Conservation (phyloP, 768 basidiomycete species). For the Pisolithus sp. region DNA sequence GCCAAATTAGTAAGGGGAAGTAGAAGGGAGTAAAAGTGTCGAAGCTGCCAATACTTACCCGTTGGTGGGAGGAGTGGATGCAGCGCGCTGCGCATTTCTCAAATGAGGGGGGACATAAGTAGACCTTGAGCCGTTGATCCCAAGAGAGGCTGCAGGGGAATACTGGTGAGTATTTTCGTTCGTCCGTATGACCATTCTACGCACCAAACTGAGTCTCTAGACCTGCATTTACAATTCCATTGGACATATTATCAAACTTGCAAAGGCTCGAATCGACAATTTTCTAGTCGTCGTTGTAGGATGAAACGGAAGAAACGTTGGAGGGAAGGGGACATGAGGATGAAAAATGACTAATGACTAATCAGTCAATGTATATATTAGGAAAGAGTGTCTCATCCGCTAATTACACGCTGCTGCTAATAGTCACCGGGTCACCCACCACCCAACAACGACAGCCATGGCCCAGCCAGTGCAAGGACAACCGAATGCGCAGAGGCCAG, state of each 20-base stretch:
- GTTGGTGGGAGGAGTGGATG: conserved; percentile 46
- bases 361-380: no score
- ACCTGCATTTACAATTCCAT: conserved; percentile 82
- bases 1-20: conserved; percentile 12
- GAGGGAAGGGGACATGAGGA: no score
- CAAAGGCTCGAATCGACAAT: no score
- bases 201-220: conserved; percentile 72
- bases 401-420: no score
- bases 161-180: conserved; percentile 1
- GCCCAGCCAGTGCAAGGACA: conserved; percentile 48
- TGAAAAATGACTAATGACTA: no score
- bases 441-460: conserved; percentile 31
- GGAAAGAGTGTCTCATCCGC: no score
- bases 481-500: conserved; percentile 20
- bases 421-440: no score
- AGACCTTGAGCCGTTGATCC: conserved; percentile 62
- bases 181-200: conserved; percentile 18
- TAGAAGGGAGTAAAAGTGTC: conserved; percentile 7
- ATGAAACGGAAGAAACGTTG: no score
- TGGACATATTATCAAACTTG: conserved; percentile 58
- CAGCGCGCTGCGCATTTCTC: conserved; percentile 83
- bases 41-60: conserved; percentile 38
- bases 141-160: conserved; percentile 55
- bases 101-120: conserved; percentile 87
- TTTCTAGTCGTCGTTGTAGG: no score